Evolutionary conservation across 1,284 basidiomycete species (phyloP), one percentile per base, ranked within the genome.

Genomic region (Xerocomus minutiporus): DNA sequence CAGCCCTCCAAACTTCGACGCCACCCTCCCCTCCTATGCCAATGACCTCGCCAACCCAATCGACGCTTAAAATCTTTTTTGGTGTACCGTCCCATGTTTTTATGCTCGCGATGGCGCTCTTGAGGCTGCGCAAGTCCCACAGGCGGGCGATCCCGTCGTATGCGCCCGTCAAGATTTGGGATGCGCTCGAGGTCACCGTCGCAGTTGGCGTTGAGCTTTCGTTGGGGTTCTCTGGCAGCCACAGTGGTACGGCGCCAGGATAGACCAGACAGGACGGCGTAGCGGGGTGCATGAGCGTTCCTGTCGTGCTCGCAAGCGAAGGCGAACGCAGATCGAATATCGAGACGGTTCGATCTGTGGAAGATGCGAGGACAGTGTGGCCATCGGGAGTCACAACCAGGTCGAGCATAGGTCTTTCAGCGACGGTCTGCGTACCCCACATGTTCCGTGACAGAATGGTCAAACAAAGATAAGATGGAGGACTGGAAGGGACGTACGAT

Each of bases 61-160:
- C 90, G 8, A 92, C 74, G 41, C 79, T 78, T 52, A 93, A 67
- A 0, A 91, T 77, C 67, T 93, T 92, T 67, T 74, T 72, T 5
- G 61, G 3, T 0, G 23, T 56, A 13, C 73, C 77, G 4, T 81
- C 78, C 80, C 80, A 83, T 2, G 74, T 78, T 44, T 76, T 78
- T 68, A 95, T 91, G 55, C 77, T 81, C 60, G 85, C 76, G 67
- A 91, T 73, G 1, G 85, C 79, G 9, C 74, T 70, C 60, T 82
- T 82, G 15, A 75, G 72, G 60, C 85, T 89, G 1, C 93, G 77
- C 28, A 93, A 71, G 68, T 97, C 94, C 93, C 93, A 97, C 17
- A 97, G 74, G 26, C 92, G 80, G 2, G 88, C 84, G 1, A 84
- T 73, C 34, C 92, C 91, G 57, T 93, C 90, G 66, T 94, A 93